phyloP scores from a whole-genome alignment of 2,329 filamentous ascomycete species.

The Scleromitrula shiraiana region DNA sequence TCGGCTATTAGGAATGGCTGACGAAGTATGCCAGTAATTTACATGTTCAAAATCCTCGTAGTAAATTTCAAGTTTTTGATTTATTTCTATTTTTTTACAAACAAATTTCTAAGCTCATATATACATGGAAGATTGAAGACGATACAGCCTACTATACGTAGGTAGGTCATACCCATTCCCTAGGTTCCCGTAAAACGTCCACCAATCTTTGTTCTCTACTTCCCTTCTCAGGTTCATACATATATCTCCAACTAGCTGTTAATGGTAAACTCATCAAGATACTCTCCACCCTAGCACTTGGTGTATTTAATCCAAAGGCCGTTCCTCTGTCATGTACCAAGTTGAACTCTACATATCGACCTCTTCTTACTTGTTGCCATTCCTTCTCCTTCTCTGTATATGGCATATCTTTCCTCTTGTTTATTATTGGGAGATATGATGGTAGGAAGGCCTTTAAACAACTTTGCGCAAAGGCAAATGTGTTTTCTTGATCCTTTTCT shows the following conservation, averaged over 20 bases:
- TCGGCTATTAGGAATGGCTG: no score
- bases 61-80: no score
- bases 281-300: slow-evolving; percentile 85
- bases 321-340: slow-evolving; percentile 94
- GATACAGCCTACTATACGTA: slow-evolving; percentile 31
- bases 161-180: slow-evolving; percentile 67
- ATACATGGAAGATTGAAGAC: neutral
- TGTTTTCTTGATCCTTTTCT: slow-evolving; percentile 78
- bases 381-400: slow-evolving; percentile 81
- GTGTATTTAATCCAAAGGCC: slow-evolving; percentile 87
- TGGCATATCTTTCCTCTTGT: slow-evolving; percentile 84
- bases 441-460: slow-evolving; percentile 83
- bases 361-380: slow-evolving; percentile 91
- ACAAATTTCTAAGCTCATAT: slow-evolving; percentile 5
- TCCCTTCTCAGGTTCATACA: slow-evolving; percentile 74
- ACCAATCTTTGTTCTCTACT: slow-evolving; percentile 74
- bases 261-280: slow-evolving; percentile 95
- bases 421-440: slow-evolving; percentile 81
- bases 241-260: slow-evolving; percentile 92
- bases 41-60: no score
- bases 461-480: slow-evolving; percentile 83
- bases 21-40: no score
- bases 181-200: slow-evolving; percentile 58
- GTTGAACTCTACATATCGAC: slow-evolving; percentile 98
- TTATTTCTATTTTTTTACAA: no score